Evolutionary conservation across 2,329 filamentous ascomycete species (phyloP), one percentile per base, ranked within the genome.

Genomic region (Helotiales sp.): DNA sequence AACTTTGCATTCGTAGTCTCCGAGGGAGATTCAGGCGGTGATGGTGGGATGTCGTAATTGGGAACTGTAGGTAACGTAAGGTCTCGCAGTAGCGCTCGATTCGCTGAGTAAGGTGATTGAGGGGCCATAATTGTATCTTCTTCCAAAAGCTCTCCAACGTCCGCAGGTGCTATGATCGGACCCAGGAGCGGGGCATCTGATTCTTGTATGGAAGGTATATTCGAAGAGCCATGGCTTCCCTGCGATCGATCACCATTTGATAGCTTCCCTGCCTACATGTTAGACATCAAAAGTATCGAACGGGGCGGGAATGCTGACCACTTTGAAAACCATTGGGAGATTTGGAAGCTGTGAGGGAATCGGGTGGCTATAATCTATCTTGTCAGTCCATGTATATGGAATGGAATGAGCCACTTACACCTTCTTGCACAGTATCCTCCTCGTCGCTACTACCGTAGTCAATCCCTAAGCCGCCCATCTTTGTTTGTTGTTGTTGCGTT

Each of bases 1-100:
- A 93, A 88, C 66, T 91, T 92, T 64, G 82, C 80, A 51, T 81
- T 86, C 12, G 85, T 74, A 73, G 40, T 74, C 65, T 31, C 76
- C 0, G 77, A 74, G 10, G 83, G 83, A 2, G 83, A 82, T 24
- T 83, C 83, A 0, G 87, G 86, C 1, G 90, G 90, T 3, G 89
- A 91, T 9, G 83, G 79, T 0, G 90, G 90, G 60, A 95, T 91
- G 65, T 86, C 79, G 67, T 91, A 84, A 73, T 91, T 87, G 1
- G 90, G 86, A 3, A 86, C 74, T 2, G 84, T 79, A 2, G 90
- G 90, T 42, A 93, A 80, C 24, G 90, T 95, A 40, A 93, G 81
- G 66, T 88, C 82, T 65, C 87, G 87, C 15, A 91, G 76, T 22
- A 86, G 74, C 27, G 84, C 78, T 63, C 89, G 86, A 59, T 79